A percentile compares a stretch with the other conserved stretches of the same genome.
These are phyloP conservation scores for Apiospora rasikravindrae DNA, from an alignment of 2,329 filamentous ascomycete genomes.

Conservation along the genomic window DNA sequence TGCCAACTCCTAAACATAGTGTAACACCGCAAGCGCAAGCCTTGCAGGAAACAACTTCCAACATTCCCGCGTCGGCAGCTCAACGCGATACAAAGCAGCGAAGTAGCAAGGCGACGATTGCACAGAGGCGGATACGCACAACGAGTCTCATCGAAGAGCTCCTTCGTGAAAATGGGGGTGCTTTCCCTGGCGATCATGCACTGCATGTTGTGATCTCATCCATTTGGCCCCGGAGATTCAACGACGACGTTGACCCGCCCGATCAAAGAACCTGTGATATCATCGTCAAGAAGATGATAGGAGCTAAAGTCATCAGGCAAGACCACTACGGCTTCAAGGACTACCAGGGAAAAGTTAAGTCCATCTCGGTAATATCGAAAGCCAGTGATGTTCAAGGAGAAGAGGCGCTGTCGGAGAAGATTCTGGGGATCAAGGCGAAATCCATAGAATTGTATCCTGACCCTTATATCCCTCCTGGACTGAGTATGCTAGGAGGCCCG, in stretches of 20 bases:
- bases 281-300: constrained; percentile 35
- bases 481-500: constrained; percentile 1
- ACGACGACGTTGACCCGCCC: constrained; percentile 45
- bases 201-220: constrained; percentile 54
- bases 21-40: not conserved
- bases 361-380: constrained; percentile 20
- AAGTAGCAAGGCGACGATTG: not conserved
- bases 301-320: constrained; percentile 17
- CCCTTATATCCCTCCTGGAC: constrained; percentile 21
- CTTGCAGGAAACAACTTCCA: not conserved
- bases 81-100: not conserved
- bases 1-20: not conserved
- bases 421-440: constrained; percentile 21
- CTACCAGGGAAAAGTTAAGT: not conserved
- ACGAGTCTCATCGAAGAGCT: constrained; percentile 31
- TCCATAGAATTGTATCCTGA: constrained; percentile 22
- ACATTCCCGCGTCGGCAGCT: not conserved
- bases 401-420: not conserved
- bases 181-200: constrained; percentile 56
- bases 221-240: constrained; percentile 42
- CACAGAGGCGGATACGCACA: constrained; percentile 13
- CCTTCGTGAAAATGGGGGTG: constrained; percentile 48
- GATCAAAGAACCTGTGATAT: constrained; percentile 35
- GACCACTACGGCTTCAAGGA: constrained; percentile 16
- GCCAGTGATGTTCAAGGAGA: not conserved